Base-by-base conservation (phyloP, 805 yeast species). In the Ascoidea rubescens region DNA sequence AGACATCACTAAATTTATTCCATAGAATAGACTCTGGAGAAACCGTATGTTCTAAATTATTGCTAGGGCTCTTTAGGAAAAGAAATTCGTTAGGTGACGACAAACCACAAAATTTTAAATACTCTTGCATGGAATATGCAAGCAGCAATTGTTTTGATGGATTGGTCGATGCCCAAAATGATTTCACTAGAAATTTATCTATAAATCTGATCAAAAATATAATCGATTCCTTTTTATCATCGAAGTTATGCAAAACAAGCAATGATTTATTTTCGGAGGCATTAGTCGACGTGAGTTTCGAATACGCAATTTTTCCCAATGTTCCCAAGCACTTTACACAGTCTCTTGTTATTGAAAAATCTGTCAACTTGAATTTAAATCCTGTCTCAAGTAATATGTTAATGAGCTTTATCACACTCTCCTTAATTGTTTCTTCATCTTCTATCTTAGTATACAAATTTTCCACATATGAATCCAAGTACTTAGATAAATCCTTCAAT, bases 41-140 rank as follows among this genome's bases (percentile, higher is more conserved):
- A n/a, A 32, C 51, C 7, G 64, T 63, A 49, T 59, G 58, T 2
- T 51, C 43, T 6, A 55, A 52, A 21, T 58, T 56, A 2, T 37
- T 37, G 14, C 14, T 37, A 10, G 8, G 8, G 4, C 43, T 14
- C 14, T 37, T 37, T 37, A 37, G 43, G 14, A 37, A 10, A 37
- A 14, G 43, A 14, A 14, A 37, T 2, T 66, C 50, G 50, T 67
- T 64, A 61, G 71, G 63, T 5, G 64, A 58, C 6, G 61, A 56
- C 1, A 68, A 59, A 50, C 69, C 68, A 61, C 88, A 72, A 14
- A 79, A 74, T 56, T 80, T 80, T 50, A 93, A 67, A 49, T 83
- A 81, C 56, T 88, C 93, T 63, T 93, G 99, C 78, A 93, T 87
- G 0, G 91, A 84, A 64, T 78, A 84, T 0, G 96, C 96, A 43